Evolutionary conservation across 2,329 filamentous ascomycete species (phyloP), one percentile per base, ranked within the genome.

Genomic region (Ceratocystis huliohia): DNA sequence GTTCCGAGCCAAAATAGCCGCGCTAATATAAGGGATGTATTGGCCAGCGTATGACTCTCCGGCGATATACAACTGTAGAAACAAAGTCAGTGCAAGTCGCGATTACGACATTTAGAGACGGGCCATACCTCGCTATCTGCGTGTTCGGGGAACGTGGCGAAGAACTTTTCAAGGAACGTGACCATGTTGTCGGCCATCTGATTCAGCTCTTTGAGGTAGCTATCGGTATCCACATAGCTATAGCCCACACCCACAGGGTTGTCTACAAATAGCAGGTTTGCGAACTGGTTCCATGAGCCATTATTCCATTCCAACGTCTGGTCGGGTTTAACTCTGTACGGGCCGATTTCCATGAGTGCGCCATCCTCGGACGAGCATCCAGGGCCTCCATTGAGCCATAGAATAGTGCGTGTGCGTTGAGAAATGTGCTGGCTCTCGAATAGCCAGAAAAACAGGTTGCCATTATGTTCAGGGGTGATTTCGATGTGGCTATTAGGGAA

Each of bases 391-490:
- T 99, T 99, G 67, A 99, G 78, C 94, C 95, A 99, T 73, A 99
- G 86, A 10, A 99, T 88, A 2, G 92, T 96, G 67, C 94, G 85
- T 75, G 94, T 89, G 71, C 83, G 85, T 74, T 97, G 89, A 67
- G 91, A 93, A 71, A 99, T 96, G 75, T 99, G 94, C 71, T 89
- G 84, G 74, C 97, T 97, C 74, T 96, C 86, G 74, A 89, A 96
- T 73, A 96, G 90, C 94, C 94, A 99, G 80, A 99, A 99, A 81
- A 97, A 99, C 20, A 99, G 78, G 76, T 97, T 96, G 71, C 91
- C 93, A 74, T 97, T 91, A 74, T 88, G 84, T 70, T 91, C 86
- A 22, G 88, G 84, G 44, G 86, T 88, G 72, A 99, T 82, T 77
- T 97, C 92, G 75, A 99, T 88, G 78, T 99, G 94, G 65, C 91